Conservation (phyloP, 2,329 filamentous ascomycete genomes). For the Nannizziopsis barbatae region DNA sequence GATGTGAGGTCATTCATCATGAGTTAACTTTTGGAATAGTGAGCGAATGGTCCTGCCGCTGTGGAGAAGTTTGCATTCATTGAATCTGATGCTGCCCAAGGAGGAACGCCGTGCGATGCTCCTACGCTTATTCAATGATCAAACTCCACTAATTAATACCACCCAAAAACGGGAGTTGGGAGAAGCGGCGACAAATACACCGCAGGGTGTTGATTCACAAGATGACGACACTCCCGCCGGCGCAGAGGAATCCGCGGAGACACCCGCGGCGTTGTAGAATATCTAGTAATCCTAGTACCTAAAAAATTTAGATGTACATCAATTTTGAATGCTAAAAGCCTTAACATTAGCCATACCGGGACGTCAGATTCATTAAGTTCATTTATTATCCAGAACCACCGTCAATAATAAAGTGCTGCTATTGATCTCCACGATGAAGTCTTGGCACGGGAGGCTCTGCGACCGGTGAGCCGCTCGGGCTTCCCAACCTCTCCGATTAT, state of each 20-base stretch:
- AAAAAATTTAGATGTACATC: no score
- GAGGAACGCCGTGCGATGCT: constrained; percentile 91
- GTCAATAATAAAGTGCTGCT: not conserved
- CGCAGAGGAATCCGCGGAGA: no score
- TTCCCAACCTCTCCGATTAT: constrained; percentile 9
- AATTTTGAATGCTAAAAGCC: no score
- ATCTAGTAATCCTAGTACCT: no score
- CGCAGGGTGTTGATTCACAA: not conserved
- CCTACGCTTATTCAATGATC: constrained; percentile 80
- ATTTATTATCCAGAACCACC: no score
- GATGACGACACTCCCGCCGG: not conserved
- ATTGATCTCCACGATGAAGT: not conserved
- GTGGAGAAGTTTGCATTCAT: constrained; percentile 82
- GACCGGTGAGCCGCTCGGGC: no score
- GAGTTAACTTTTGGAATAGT: constrained; percentile 24
- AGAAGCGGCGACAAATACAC: constrained; percentile 12
- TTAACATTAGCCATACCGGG: no score
- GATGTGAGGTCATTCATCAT: not conserved
- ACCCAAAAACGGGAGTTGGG: constrained; percentile 23
- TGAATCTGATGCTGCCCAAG: constrained; percentile 97
- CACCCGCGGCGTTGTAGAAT: no score
- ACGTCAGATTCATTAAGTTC: no score
- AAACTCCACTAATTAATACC: constrained; percentile 64
- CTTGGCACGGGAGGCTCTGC: constrained; percentile 4
- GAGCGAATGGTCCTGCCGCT: constrained; percentile 83